Evolutionary conservation across 495 filamentous ascomycete genomes (phyloP).

Genomic region (Hypoxylon rickii): DNA sequence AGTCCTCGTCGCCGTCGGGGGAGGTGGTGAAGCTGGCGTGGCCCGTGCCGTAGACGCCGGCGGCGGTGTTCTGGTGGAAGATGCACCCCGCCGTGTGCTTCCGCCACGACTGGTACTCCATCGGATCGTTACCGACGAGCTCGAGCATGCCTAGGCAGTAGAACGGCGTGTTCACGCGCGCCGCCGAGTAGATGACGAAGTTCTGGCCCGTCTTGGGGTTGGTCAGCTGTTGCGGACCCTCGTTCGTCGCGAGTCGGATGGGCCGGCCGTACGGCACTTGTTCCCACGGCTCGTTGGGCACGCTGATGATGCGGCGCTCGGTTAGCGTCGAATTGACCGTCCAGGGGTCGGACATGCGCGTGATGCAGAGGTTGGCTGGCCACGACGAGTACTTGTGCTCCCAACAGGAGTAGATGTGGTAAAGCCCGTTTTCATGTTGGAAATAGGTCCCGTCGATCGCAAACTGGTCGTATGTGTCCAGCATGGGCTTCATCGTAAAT

Average conservation of each 20-base stretch:
- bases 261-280: slow-evolving; percentile 53
- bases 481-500: slow-evolving; percentile 47
- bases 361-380: slow-evolving; percentile 58
- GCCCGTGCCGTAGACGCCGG: slow-evolving; percentile 51
- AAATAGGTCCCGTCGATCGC: slow-evolving; percentile 59
- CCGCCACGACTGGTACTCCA: slow-evolving; percentile 52
- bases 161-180: slow-evolving; percentile 48
- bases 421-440: slow-evolving; percentile 43
- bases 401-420: slow-evolving; percentile 59
- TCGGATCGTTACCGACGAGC: slow-evolving; percentile 53
- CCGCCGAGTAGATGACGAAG: slow-evolving; percentile 54
- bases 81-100: slow-evolving; percentile 52
- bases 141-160: slow-evolving; percentile 50
- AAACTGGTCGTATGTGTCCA: slow-evolving; percentile 57
- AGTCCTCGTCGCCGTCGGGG: slow-evolving; percentile 52
- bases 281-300: slow-evolving; percentile 53
- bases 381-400: slow-evolving; percentile 49
- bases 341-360: slow-evolving; percentile 51
- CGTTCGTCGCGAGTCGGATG: slow-evolving; percentile 51
- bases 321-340: slow-evolving; percentile 48
- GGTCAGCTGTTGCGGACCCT: slow-evolving; percentile 54
- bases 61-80: slow-evolving; percentile 54
- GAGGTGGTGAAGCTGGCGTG: slow-evolving; percentile 55
- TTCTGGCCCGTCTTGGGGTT: slow-evolving; percentile 51
- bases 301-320: slow-evolving; percentile 49